Evolutionary conservation across 306 rosid species (phyloP), one percentile per base, ranked within the genome.

Genomic region (Cucurbita ficifolia): DNA sequence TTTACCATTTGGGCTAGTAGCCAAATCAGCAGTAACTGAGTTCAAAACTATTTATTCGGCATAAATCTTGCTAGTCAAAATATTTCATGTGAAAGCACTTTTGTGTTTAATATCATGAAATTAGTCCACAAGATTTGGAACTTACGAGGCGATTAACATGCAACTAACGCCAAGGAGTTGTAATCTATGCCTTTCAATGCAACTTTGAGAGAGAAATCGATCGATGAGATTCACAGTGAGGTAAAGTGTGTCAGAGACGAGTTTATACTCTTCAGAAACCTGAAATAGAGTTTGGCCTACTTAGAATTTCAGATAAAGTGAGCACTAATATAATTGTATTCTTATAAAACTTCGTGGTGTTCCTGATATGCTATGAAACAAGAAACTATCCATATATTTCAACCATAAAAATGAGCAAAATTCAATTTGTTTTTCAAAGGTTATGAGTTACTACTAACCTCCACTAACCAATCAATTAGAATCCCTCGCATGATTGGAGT

Each of bases 121-220:
- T 51, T 59, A 29, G 36, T 10, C 61, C 12, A 38, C 46, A 21
- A 36, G 77, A 42, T 74, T 46, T 45, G 8, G 58, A 63, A 87
- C 99, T 89, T 83, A 95, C 99, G 97, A 88, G 76, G 99, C 85
- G 63, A 91, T 84, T 77, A 91, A 81, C 99, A 89, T 84, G 91
- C 97, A 85, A 57, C 92, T 75, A 58, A 94, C 90, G 46, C 99
- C 99, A 55, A 95, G 83, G 57, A 95, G 88, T 76, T 95, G 99
- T 64, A 95, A 92, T 77, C 81, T 88, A 70, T 88, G 89, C 57
- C 86, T 95, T 56, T 83, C 83, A 69, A 83, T 76, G 46, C 76
- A 81, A 57, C 76, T 84, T 38, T 59, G 73, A 18, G 99, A 95
- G 75, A 92, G 97, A 86, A 85, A 86, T 54, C 96, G 96, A 74